Base-by-base conservation (phyloP, 2,329 filamentous ascomycete genomes). In the Huntiella bhutanensis region DNA sequence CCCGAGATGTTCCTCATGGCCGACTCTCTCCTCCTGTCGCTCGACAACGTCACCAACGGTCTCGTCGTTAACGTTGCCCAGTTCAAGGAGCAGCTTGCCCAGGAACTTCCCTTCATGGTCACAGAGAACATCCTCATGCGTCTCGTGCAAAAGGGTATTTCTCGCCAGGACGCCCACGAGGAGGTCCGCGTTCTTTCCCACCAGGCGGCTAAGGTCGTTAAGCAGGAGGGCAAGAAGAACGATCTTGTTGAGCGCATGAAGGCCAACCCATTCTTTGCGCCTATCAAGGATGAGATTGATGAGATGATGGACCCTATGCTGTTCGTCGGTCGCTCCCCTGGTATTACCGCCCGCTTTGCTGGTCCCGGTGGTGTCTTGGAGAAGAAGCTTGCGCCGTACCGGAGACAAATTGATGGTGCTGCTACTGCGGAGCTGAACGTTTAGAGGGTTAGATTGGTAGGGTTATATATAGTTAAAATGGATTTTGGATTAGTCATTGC, bases 21-120 rank as follows among this genome's bases (percentile, higher is more conserved):
- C 3, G 80, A 85, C 53, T 73, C 77, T 15, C 71, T 85, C 53
- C 64, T 79, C 5, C 73, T 82, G 41, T 68, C 75, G 5, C 61
- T 78, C 47, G 74, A 83, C 58, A 84, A 84, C 54, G 71, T 85
- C 40, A 70, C 68, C 28, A 67, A 69, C 45, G 79, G 80, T 7
- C 66, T 85, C 8, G 78, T 82, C n/a, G 72, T 94, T 35, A 94
- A 92, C 62, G 82, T 83, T 17, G 70, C 73, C 48, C 69, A 77
- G 47, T 84, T 92, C 58, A 66, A 70, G 50, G 67, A 70, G 49
- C 77, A 71, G 51, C 67, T 92, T 40, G 70, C 77, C 54, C 71
- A 77, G 51, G 82, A 92, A 62, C 72, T 95, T 11, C 87, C 87
- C 1, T 93, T 94, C 64, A 92, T 88, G 80, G 71, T 77, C 5